Percentiles rank a stretch among this genome's conserved stretches.
Conservation (phyloP, 495 filamentous ascomycete genomes). For the Lasiosphaeria ovina region DNA sequence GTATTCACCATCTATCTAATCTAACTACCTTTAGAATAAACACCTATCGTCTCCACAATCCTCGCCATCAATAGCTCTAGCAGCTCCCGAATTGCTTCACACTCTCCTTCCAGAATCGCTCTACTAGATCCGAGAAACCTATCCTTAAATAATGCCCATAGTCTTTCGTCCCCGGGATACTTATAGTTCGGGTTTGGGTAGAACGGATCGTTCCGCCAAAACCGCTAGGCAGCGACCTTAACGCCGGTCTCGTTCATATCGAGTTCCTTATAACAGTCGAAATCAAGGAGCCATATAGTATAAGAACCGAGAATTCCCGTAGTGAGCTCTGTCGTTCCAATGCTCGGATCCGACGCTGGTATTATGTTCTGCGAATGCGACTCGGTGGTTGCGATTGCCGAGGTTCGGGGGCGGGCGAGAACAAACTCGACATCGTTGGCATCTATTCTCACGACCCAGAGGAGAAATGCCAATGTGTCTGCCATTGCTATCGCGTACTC, state of each 20-base stretch:
- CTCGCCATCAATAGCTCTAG: slow-evolving; percentile 17
- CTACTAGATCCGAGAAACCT: slow-evolving; percentile 25
- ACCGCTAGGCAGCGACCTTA: slow-evolving; percentile 33
- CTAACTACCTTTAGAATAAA: slow-evolving; percentile 18
- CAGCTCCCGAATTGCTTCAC: slow-evolving; percentile 10
- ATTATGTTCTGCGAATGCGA: no score
- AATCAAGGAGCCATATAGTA: slow-evolving; percentile 48
- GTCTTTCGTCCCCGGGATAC: slow-evolving; percentile 19
- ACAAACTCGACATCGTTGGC: slow-evolving; percentile 54
- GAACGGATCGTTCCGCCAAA: slow-evolving; percentile 43
- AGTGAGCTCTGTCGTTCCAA: no score
- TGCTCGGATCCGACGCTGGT: no score
- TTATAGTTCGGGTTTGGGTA: slow-evolving; percentile 34
- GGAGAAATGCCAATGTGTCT: slow-evolving; percentile 43
- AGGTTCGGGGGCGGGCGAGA: slow-evolving; percentile 33
- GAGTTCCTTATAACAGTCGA: slow-evolving; percentile 41
- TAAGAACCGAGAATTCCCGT: slow-evolving; percentile 20
- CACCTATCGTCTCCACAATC: slow-evolving; percentile 7
- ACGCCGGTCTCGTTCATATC: slow-evolving; percentile 33
- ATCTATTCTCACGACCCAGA: slow-evolving; percentile 45
- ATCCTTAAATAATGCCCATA: slow-evolving; percentile 35
- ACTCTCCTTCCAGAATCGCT: slow-evolving; percentile 10
- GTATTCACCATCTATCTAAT: no score
- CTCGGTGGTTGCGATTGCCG: neutral
- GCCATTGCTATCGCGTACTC: slow-evolving; percentile 38